These are phyloP conservation scores for Torrubiella hemipterigena DNA, from an alignment of 2,329 filamentous ascomycete species.

Conservation along the genomic window DNA sequence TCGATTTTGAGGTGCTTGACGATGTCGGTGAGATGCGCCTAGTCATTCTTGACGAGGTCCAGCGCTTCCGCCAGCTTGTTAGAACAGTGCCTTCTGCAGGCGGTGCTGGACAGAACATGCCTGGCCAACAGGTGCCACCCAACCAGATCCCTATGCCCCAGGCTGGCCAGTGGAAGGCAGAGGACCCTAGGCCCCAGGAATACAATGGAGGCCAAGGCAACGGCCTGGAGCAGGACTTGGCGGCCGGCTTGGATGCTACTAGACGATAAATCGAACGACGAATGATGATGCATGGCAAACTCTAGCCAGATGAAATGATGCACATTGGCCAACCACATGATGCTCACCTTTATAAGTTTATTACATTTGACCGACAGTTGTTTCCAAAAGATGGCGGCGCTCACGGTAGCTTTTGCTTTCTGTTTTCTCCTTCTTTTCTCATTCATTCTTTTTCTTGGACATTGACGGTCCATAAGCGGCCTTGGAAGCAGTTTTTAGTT, in stretches of 20 bases:
- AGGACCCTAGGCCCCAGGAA: constrained; percentile 50
- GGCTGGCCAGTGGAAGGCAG: constrained; percentile 39
- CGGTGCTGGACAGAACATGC: constrained; percentile 18
- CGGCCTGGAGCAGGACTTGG: constrained; percentile 47
- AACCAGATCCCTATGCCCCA: constrained; percentile 41
- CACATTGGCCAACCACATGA: no score
- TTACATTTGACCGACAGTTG: no score
- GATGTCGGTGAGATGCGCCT: constrained; percentile 90
- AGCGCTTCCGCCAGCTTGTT: constrained; percentile 61
- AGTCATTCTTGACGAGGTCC: constrained; percentile 95
- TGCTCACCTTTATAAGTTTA: no score
- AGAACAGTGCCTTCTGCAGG: constrained; percentile 34
- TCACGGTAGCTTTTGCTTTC: neutral
- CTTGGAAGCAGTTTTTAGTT: no score
- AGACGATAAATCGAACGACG: constrained; percentile 7
- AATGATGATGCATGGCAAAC: neutral
- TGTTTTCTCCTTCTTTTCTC: no score
- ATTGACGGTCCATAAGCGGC: no score
- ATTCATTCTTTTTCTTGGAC: no score
- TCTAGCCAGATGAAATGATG: no score
- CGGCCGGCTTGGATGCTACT: constrained; percentile 41
- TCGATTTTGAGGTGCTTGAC: constrained; percentile 95
- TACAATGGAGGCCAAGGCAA: constrained; percentile 32
- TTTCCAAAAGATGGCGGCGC: constrained; percentile 1
- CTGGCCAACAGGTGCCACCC: constrained; percentile 22